Evolutionary conservation across 495 filamentous ascomycete genomes (phyloP).

Genomic region (Penicillium cosmopolitanum): DNA sequence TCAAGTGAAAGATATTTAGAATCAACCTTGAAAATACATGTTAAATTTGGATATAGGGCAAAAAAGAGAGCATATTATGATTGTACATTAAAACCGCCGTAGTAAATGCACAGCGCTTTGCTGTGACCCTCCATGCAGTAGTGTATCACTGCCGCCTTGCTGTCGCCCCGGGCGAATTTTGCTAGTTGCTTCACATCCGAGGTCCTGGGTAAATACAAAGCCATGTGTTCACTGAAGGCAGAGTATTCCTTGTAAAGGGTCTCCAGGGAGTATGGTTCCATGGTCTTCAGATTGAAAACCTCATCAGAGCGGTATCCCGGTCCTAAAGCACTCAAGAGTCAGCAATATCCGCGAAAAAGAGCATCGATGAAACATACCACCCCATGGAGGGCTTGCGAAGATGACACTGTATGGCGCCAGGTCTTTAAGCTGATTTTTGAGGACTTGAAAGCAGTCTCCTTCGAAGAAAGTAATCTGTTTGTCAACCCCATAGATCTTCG

Average conservation of each 20-base stretch:
- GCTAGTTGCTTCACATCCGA: constrained; percentile 86
- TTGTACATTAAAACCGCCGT: constrained; percentile 47
- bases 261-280: constrained; percentile 81
- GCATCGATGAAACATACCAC: constrained; percentile 55
- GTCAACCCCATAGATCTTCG: constrained; percentile 79
- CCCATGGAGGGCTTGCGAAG: constrained; percentile 96
- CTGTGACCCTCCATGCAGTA: constrained; percentile 91
- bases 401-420: constrained; percentile 61
- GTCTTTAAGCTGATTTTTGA: constrained; percentile 54
- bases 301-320: constrained; percentile 75
- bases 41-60: not conserved
- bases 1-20: too few relatives aligned
- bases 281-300: constrained; percentile 82
- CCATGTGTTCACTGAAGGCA: constrained; percentile 55
- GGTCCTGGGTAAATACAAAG: constrained; percentile 85
- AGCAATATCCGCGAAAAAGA: not conserved
- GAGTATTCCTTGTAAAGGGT: constrained; percentile 64
- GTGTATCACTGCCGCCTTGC: constrained; percentile 74
- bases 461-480: constrained; percentile 81
- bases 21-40: not conserved
- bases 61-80: constrained; percentile 6
- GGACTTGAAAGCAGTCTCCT: constrained; percentile 76
- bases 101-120: constrained; percentile 68
- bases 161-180: constrained; percentile 53
- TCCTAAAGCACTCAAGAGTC: constrained; percentile 45